Base-by-base conservation (phyloP, 169 alveolate species). In the Cryptosporidium ubiquitum region DNA sequence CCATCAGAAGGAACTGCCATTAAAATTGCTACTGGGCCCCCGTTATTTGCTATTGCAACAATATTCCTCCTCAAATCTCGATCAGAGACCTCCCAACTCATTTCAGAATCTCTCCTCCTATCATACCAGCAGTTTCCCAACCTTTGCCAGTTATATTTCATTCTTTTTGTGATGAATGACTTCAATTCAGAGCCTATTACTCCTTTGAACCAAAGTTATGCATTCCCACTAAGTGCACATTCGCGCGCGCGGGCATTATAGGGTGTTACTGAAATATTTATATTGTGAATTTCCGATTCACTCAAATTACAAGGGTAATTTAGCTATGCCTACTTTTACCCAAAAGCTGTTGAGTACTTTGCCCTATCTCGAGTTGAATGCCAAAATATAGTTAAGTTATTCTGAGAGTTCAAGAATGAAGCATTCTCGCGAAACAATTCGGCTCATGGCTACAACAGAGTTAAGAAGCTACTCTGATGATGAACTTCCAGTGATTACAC, bases 1-100 rank as follows among this genome's bases (percentile, higher is more conserved):
- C 52, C 70, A 29, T 26, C 69, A 16, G 70, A 57, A 1, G 85
- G 69, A 73, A 33, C 47, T 73, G 85, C 69, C 85, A 73, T 52
- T 39, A 79, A 64, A 42, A 79, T 79, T 23, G 89, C 89, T 37
- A 79, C 18, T 10, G 89, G 89, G 5, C 89, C 89, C 9, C 89
- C 89, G 58, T 79, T 79, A 61, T 40, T 61, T 42, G 89, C 37
- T 26, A 79, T 64, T n/a, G 89, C 89, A 42, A 79, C 42, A 12
- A 79, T 79, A 79, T 64, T 64, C 58, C 89, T 58, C 51, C 66
- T 79, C n/a, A 79, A 40, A 60, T 64, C 75, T 14, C 58, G 55
- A 49, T 79, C 89, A 18, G 66, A 40, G 26, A 79, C 35, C 29
- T 79, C 89, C 89, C 89, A 79, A 51, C 4, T 57, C 89, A 79